Conservation (phyloP, 805 yeast species). For the Ogataea paradorogensis region DNA sequence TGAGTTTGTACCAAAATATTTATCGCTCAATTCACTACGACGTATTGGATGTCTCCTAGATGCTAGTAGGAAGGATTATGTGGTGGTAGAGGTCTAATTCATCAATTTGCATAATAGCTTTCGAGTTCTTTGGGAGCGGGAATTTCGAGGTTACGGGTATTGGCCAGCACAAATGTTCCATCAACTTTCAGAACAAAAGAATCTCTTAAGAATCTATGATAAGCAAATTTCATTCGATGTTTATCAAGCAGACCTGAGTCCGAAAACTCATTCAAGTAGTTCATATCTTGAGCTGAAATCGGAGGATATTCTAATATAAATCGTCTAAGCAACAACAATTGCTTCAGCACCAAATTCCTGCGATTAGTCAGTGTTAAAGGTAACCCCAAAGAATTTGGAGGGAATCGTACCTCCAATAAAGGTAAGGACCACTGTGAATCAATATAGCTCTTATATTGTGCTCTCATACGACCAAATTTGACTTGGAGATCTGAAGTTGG, state of each 20-base stretch:
- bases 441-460: conserved; percentile 13
- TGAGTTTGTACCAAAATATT: conserved; percentile 29
- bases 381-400: conserved; percentile 23
- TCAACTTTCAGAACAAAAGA: conserved; percentile 17
- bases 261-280: conserved; percentile 14
- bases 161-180: conserved; percentile 13
- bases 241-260: conserved; percentile 2
- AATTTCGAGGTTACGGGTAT: conserved; percentile 5
- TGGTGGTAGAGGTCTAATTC: conserved; percentile 30
- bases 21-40: conserved; percentile 33
- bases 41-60: conserved; percentile 42
- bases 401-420: conserved; percentile 7
- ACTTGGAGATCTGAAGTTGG: background rate
- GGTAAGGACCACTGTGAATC: conserved; percentile 18
- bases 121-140: conserved; percentile 13
- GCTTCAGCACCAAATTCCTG: conserved; percentile 16
- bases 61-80: conserved; percentile 37
- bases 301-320: conserved; percentile 18
- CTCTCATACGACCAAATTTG: conserved; percentile 8
- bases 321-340: conserved; percentile 14
- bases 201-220: conserved; percentile 14
- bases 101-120: conserved; percentile 9
- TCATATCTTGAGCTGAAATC: conserved; percentile 16
- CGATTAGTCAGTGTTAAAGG: conserved; percentile 21
- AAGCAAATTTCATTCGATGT: conserved; percentile 12